Percentiles rank a stretch among this genome's conserved stretches.
Evolutionary conservation across 306 rosid species (phyloP).

Genomic region (Casuarina equisetifolia): DNA sequence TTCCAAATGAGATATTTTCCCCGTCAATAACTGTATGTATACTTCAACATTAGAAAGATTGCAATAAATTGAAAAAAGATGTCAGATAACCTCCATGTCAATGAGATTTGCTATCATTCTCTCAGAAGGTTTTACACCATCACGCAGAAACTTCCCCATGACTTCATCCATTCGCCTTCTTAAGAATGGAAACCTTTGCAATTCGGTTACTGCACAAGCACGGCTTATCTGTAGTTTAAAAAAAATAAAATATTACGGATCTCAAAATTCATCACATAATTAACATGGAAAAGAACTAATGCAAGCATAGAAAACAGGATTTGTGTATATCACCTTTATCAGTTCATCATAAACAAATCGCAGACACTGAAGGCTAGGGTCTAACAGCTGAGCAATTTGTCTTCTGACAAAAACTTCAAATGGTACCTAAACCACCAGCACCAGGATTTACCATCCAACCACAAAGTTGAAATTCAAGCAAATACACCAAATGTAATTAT

Average conservation of each 20-base stretch:
- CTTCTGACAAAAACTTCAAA: conserved; percentile 42
- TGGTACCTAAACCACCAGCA: conserved; percentile 35
- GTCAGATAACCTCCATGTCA: conserved; percentile 44
- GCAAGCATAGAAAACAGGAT: not conserved
- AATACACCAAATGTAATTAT: conserved; percentile 10
- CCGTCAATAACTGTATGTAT: not conserved
- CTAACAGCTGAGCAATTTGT: conserved; percentile 43
- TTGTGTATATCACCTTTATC: conserved; percentile 30
- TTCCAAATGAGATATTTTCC: not conserved
- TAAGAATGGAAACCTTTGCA: conserved; percentile 43
- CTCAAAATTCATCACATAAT: conserved; percentile 1
- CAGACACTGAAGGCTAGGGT: conserved; percentile 52
- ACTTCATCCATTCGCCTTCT: conserved; percentile 44
- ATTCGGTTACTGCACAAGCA: conserved; percentile 30
- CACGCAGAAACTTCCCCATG: conserved; percentile 37
- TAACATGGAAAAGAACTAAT: not conserved
- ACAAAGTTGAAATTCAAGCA: not conserved
- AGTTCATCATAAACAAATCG: conserved; percentile 43
- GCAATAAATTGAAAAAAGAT: not conserved
- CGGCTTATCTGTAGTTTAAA: conserved; percentile 39
- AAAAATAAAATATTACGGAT: conserved; percentile 1
- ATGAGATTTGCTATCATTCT: conserved; percentile 47
- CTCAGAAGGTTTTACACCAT: conserved; percentile 41
- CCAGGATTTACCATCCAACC: conserved; percentile 13
- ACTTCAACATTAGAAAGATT: not conserved